Percentiles rank a stretch among this genome's conserved stretches.
phyloP scores from a whole-genome alignment of 495 filamentous ascomycete genomes.

The Penicillium macrosclerotiorum region DNA sequence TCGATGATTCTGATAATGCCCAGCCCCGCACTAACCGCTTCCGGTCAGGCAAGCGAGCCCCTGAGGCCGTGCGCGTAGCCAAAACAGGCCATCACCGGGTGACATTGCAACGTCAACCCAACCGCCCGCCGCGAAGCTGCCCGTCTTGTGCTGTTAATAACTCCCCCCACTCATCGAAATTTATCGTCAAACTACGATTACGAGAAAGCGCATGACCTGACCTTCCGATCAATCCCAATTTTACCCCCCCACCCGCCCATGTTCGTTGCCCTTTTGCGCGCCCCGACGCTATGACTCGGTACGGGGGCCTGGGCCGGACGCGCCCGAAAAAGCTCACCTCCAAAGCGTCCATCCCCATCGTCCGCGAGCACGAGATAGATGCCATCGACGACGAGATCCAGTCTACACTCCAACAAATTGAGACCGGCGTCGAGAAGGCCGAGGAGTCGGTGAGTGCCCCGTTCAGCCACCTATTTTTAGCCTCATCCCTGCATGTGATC shows the following conservation, averaged over 20 bases:
- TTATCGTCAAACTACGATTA: slow-evolving; percentile 56
- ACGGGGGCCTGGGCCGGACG: slow-evolving; percentile 53
- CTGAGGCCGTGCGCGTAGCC: slow-evolving; percentile 48
- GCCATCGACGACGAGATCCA: slow-evolving; percentile 64
- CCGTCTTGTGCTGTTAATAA: slow-evolving; percentile 58
- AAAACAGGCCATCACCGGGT: slow-evolving; percentile 45
- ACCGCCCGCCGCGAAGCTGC: slow-evolving; percentile 42
- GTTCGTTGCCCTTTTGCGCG: slow-evolving; percentile 45
- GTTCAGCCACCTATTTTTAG: slow-evolving; percentile 38
- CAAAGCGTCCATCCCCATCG: slow-evolving; percentile 79
- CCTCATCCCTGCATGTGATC: slow-evolving; percentile 42
- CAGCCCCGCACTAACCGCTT: slow-evolving; percentile 49
- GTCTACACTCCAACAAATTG: slow-evolving; percentile 71
- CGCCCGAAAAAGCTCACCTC: slow-evolving; percentile 89
- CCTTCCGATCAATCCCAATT: slow-evolving; percentile 45
- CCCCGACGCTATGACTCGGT: slow-evolving; percentile 69
- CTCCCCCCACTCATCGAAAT: slow-evolving; percentile 45
- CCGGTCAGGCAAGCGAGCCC: slow-evolving; percentile 46
- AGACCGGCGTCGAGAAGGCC: slow-evolving; percentile 92
- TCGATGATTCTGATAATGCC: slow-evolving; percentile 44
- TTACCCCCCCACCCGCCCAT: slow-evolving; percentile 39
- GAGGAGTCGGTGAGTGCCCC: slow-evolving; percentile 87
- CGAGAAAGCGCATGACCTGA: slow-evolving; percentile 53
- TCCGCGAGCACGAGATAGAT: slow-evolving; percentile 89
- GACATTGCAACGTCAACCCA: slow-evolving; percentile 66